A percentile compares a stretch with the other conserved stretches of the same genome.
Evolutionary conservation across 768 basidiomycete species (phyloP).

Genomic region (Boletus insuetus): DNA sequence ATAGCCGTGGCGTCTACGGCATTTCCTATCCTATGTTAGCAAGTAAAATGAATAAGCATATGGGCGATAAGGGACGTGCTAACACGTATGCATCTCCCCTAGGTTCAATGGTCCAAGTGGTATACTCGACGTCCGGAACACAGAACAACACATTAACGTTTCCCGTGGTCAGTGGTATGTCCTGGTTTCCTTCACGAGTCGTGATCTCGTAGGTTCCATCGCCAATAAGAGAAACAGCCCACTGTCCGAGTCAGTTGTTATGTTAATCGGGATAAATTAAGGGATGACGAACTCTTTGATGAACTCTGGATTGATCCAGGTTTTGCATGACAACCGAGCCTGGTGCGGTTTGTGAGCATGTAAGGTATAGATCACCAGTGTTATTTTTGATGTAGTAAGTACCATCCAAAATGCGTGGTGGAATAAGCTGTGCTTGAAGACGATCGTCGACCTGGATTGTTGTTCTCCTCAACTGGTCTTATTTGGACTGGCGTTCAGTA

Average conservation of each 20-base stretch:
- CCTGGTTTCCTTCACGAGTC: neutral
- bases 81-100: neutral
- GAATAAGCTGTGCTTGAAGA: neutral
- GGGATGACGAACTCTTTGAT: neutral
- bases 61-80: neutral
- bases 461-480: neutral
- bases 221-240: neutral
- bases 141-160: neutral
- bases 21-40: neutral
- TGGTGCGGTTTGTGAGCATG: neutral
- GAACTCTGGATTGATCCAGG: neutral
- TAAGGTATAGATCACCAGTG: neutral
- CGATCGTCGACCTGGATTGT: neutral
- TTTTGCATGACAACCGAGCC: neutral
- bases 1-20: constrained; percentile 1
- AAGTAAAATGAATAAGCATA: neutral
- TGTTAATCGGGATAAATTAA: neutral
- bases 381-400: neutral
- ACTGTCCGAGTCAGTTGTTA: neutral
- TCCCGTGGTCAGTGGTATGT: neutral
- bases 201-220: neutral
- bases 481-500: neutral
- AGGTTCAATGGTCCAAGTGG: neutral
- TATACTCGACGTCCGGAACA: too few relatives aligned
- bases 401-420: neutral